Evolutionary conservation across 805 yeast genomes (phyloP), one percentile per base, ranked within the genome.

Genomic region (Wickerhamomyces alni): DNA sequence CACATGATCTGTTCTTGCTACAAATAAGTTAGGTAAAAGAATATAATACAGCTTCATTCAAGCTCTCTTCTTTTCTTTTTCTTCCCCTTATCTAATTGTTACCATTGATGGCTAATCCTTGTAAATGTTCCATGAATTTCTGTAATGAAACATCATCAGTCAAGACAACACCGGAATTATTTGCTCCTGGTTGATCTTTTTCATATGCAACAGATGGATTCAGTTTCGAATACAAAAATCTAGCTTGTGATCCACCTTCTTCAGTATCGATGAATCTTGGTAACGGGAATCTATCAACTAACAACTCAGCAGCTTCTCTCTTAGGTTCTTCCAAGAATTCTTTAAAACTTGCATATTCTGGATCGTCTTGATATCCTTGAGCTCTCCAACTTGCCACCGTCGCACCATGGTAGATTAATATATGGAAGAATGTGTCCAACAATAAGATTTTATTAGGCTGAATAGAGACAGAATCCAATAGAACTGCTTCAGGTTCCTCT

Each of bases 181-280:
- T 57, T 51, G 45, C 65, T 4, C 66, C 56, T n/a, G 44, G 57
- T 51, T 49, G 65, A 32, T 55, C 56, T 28, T 54, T 54, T 36
- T 73, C 65, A 55, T 79, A 77, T 34, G 71, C 70, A 2, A 79
- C 77, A 4, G 83, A 71, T 12, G 87, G 87, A 58, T 80, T 80
- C 50, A 80, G 64, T 58, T 80, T 80, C 3, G 86, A 80, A 69
- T 76, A 75, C 40, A 80, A 64, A 56, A 80, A 80, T 59, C 87
- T 69, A 0, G 87, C 86, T 54, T 80, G 87, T 0, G 86, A 79
- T 4, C 86, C 87, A 39, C 86, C 86, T 55, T 80, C 86, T 50
- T 80, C 85, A 19, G 85, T 77, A 53, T 80, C 86, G 38, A 80
- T 77, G 48, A 79, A 80, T 51, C 87, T 66, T 5, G 87, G 87